Base-by-base conservation (phyloP, 2,329 filamentous ascomycete species). In the Nannizziopsis arthrosporioides region DNA sequence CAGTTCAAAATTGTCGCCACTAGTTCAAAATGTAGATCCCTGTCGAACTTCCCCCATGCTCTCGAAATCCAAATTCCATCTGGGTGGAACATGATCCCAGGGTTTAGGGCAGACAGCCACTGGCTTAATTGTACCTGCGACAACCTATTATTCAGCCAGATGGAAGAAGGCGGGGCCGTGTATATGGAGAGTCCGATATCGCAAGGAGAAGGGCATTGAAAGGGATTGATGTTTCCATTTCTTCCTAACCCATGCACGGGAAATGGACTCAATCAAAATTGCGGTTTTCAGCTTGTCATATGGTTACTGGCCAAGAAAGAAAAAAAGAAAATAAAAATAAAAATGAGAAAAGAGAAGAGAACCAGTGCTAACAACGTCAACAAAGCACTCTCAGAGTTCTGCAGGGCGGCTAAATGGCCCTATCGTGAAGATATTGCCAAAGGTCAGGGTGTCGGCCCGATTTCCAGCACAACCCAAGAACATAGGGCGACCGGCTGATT, bases 11-110 rank as follows among this genome's bases (percentile, higher is more conserved):
- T 18, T 38, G 18, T 34, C 18, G 34, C 44, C 27, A 31, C 44
- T 47, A 41, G 45, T 36, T 36, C 35, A 47, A 42, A 7, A 27
- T 30, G 45, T 42, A 47, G 38, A 47, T 47, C 45, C 45, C 45
- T 31, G 39, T 46, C 31, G 44, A 31, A 44, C 22, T 15, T 27
- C 22, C 22, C 22, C 22, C 22, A 38, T 47, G 30, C 19, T 19
- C 30, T 34, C 27, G 14, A 34, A 42, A 27, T 10, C 27, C 45
- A 15, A 40, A 34, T 36, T 47, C 37, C 37, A 36, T 30, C 11
- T 30, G 38, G 40, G 39, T 34, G 12, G 5, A 42, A 22, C 8
- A 47, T 11, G 18, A 8, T 35, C 45, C 44, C 27, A 42, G 19
- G 15, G 8, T 12, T 31, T 40, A n/a, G 14, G 22, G 22, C 22